Evolutionary conservation across 2,329 filamentous ascomycete genomes (phyloP), one percentile per base, ranked within the genome.

Genomic region (Botrytis medusae): DNA sequence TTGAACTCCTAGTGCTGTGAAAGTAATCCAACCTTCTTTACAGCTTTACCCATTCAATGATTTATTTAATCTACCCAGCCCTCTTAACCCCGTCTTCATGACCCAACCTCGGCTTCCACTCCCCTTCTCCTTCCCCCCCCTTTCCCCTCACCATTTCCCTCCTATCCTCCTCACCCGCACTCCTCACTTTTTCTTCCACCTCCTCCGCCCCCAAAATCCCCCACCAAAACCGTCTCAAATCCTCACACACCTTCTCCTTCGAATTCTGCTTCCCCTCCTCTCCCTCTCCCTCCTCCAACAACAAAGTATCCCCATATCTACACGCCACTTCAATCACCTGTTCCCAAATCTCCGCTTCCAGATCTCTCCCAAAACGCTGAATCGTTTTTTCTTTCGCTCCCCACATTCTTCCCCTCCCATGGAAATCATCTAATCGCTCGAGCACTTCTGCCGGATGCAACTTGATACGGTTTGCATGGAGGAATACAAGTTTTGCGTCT

Each of bases 171-270:
- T 62, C n/a, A 1, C 32, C 34, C 14, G 32, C 44, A 44, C 18
- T 44, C 12, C 14, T 20, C 20, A 73, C 32, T 22, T 29, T 63
- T 20, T 73, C 64, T 18, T 63, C 44, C 44, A 73, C 10, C 14
- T 73, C 54, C 37, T 73, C 71, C 2, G 54, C 25, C n/a, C 42
- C 48, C 44, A 73, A 20, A 32, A 73, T 37, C 20, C 34, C 18
- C 71, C 71, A 73, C 71, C 71, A 73, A 62, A 73, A 73, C 32
- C 71, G 44, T n/a, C 64, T 62, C 34, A 73, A 44, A 42, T 69
- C 65, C 54, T 40, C 64, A 57, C 71, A 72, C 3, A 69, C 40
- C 44, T 8, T 57, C 51, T 57, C 51, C 16, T 57, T 57, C 16
- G n/a, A 29, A 57, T 29, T 25, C 51, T 57, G 48, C 12, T 54